These are phyloP conservation scores for Alternaria conjuncta DNA, from an alignment of 2,329 filamentous ascomycete genomes.

Conservation along the genomic window DNA sequence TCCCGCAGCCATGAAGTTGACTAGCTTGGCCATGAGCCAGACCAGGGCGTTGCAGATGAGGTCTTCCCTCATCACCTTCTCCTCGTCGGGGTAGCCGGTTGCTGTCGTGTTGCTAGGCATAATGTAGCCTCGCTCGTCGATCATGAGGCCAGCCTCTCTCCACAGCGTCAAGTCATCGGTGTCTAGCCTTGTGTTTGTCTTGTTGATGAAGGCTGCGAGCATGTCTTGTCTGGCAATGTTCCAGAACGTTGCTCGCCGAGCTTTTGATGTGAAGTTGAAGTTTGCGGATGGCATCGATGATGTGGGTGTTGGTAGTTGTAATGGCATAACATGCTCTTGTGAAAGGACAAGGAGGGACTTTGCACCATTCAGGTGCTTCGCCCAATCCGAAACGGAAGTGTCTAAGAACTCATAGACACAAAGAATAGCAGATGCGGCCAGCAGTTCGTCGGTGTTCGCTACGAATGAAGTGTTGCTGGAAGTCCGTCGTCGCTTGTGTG, in stretches of 20 bases:
- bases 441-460: slow-evolving; percentile 64
- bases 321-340: slow-evolving; percentile 57
- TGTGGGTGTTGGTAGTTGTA: slow-evolving; percentile 52
- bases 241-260: slow-evolving; percentile 68
- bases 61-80: slow-evolving; percentile 65
- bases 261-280: slow-evolving; percentile 56
- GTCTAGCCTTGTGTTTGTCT: slow-evolving; percentile 65
- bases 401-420: slow-evolving; percentile 74
- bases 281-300: slow-evolving; percentile 33
- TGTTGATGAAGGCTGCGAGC: slow-evolving; percentile 68
- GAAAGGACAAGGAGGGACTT: slow-evolving; percentile 66
- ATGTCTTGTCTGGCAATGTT: slow-evolving; percentile 72
- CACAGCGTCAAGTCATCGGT: slow-evolving; percentile 68
- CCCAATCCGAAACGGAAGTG: slow-evolving; percentile 67
- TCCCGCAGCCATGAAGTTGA: slow-evolving; percentile 67
- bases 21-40: slow-evolving; percentile 70
- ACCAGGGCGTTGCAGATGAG: slow-evolving; percentile 68
- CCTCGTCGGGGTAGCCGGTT: slow-evolving; percentile 51
- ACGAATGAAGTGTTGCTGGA: slow-evolving; percentile 49
- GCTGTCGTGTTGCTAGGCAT: slow-evolving; percentile 52
- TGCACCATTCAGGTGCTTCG: slow-evolving; percentile 68
- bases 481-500: slow-evolving; percentile 51
- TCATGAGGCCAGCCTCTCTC: slow-evolving; percentile 67
- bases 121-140: slow-evolving; percentile 62
- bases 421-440: slow-evolving; percentile 70